Percentiles rank a stretch among this genome's conserved stretches.
These are phyloP conservation scores for Chimonanthus salicifolius DNA, from an alignment of 164 flowering plant species.

Conservation along the genomic window DNA sequence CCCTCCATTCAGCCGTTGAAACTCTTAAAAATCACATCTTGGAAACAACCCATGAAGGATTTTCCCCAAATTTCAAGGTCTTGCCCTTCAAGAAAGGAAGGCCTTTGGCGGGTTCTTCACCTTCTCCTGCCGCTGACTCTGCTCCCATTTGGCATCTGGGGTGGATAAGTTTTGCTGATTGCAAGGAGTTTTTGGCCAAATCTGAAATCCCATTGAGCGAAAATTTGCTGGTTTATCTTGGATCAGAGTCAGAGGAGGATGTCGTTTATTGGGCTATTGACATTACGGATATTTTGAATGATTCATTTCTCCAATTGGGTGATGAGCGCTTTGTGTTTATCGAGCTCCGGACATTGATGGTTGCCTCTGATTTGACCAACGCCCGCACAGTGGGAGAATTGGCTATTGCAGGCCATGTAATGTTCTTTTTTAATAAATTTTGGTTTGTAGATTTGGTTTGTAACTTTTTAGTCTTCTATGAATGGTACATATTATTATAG, in stretches of 20 bases:
- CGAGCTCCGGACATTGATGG: constrained; percentile 87
- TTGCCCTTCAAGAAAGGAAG: constrained; percentile 57
- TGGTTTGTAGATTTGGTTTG: not conserved
- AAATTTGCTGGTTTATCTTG: constrained; percentile 64
- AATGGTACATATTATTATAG: too few species aligned
- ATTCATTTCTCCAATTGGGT: constrained; percentile 37
- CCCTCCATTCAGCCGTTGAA: constrained; percentile 50
- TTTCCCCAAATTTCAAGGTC: constrained; percentile 33
- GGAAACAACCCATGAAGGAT: constrained; percentile 15
- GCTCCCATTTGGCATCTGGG: constrained; percentile 65
- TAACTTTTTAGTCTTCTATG: too few species aligned
- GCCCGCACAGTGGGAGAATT: constrained; percentile 60
- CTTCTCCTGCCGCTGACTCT: constrained; percentile 8
- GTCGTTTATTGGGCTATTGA: constrained; percentile 78
- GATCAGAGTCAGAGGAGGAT: constrained; percentile 27
- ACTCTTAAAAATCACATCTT: constrained; percentile 43
- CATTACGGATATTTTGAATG: constrained; percentile 32
- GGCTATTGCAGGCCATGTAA: constrained; percentile 94
- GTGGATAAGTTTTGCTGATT: constrained; percentile 64
- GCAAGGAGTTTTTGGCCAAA: constrained; percentile 33
- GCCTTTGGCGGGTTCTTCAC: constrained; percentile 51
- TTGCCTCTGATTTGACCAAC: constrained; percentile 91
- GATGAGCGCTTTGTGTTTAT: constrained; percentile 46
- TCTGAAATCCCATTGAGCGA: constrained; percentile 39
- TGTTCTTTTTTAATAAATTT: not conserved